Evolutionary conservation across 495 filamentous ascomycete species (phyloP), one percentile per base, ranked within the genome.

Genomic region (Penicillium bovifimosum): DNA sequence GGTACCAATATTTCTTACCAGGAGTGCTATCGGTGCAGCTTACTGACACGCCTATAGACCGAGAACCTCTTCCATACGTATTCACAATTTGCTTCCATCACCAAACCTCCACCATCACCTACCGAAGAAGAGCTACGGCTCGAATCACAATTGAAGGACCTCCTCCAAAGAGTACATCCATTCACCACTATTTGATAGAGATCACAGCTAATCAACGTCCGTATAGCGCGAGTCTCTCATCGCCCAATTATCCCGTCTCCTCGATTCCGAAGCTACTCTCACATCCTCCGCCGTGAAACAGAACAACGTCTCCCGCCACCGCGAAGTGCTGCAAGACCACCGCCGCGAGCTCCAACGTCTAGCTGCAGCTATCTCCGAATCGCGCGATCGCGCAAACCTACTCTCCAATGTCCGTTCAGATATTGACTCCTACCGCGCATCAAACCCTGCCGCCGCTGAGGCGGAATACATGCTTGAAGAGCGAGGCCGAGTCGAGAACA

Each of bases 381-480:
- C 86, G 50, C 87, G 93, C 58, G 81, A 90, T 66, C 88, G 90
- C 55, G 83, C 87, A 16, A 96, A 96, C 68, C 84, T 98, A n/a
- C 85, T 97, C 40, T 85, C 83, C 8, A 89, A 84, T 65, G 91
- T 98, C 32, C 87, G 90, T 57, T 86, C 88, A 54, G 93, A 98
- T 68, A 96, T 97, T 65, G 80, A 86, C 61, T 84, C 87, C 34
- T 96, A 96, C 77, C 87, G 85, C 29, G 81, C 85, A 18, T 81
- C 79, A 24, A 91, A 95, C 69, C 88, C 89, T 7, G 86, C 80
- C 47, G 80, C 78, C 6, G 87, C 84, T 33, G 93, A 96, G 71
- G 88, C 88, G 16, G 92, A 97, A 36, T 97, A 96, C 74, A 96
- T 99, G 91, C 80, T 97, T 16, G 88, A 88, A 59, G 93, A 99